phyloP scores from a whole-genome alignment of 2,329 filamentous ascomycete genomes.

The Coniochaeta sp. region DNA sequence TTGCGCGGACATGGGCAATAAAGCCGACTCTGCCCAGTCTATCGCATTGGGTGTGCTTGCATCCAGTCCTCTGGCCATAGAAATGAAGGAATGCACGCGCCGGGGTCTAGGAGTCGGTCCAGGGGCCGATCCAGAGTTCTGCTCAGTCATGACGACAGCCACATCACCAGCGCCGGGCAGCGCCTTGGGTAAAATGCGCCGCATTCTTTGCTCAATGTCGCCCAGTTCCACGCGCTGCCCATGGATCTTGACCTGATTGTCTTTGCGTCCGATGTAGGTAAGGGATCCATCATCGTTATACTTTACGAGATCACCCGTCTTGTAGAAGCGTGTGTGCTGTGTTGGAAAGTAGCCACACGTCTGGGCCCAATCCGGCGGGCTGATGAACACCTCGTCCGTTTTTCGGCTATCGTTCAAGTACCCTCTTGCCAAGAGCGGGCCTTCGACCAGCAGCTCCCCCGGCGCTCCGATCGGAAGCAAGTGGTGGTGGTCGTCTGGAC shows the following conservation, averaged over 20 bases:
- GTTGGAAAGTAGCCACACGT: too few relatives aligned
- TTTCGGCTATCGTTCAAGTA: conserved; percentile 22
- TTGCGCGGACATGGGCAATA: too few relatives aligned
- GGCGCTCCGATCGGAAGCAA: conserved; percentile 13
- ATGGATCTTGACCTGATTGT: conserved; percentile 7
- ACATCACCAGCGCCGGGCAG: not conserved
- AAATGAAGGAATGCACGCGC: too few relatives aligned
- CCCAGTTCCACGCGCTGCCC: conserved; percentile 19
- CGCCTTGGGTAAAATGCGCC: too few relatives aligned
- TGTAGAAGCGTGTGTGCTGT: conserved; percentile 31
- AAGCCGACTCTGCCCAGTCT: too few relatives aligned
- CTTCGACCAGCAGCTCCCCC: conserved; percentile 15
- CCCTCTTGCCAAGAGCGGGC: conserved; percentile 10
- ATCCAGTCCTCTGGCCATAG: too few relatives aligned
- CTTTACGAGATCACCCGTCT: conserved; percentile 34
- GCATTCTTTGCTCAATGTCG: conserved; percentile 31
- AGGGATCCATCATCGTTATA: conserved; percentile 23
- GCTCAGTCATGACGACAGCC: too few relatives aligned
- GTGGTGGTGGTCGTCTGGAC: conserved; percentile 16
- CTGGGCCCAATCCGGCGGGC: conserved; percentile 15
- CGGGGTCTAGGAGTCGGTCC: too few relatives aligned
- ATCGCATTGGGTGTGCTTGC: too few relatives aligned
- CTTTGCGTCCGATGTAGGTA: conserved; percentile 31
- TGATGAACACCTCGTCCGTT: conserved; percentile 38
- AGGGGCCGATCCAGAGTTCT: too few relatives aligned